Conservation (phyloP, 2,329 filamentous ascomycete species). For the Fonsecaea monophora region DNA sequence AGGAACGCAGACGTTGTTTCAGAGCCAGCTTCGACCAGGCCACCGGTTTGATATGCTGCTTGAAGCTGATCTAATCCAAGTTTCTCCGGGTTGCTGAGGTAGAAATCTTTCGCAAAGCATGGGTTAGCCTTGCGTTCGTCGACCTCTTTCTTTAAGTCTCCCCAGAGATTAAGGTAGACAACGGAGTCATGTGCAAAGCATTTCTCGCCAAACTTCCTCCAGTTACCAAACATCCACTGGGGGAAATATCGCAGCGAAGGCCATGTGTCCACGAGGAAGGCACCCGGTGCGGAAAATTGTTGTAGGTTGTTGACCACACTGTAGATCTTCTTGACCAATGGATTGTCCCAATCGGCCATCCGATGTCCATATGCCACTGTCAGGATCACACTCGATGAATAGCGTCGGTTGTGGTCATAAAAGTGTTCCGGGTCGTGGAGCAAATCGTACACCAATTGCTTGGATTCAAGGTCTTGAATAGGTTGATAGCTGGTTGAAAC, state of each 20-base stretch:
- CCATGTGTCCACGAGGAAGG: slow-evolving; percentile 54
- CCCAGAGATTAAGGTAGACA: slow-evolving; percentile 33
- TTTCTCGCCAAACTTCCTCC: slow-evolving; percentile 31
- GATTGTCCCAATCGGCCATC: slow-evolving; percentile 50
- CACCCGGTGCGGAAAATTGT: slow-evolving; percentile 54
- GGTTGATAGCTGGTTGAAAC: slow-evolving; percentile 55
- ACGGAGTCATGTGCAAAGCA: slow-evolving; percentile 30
- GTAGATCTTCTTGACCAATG: slow-evolving; percentile 56
- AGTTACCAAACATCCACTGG: slow-evolving; percentile 39
- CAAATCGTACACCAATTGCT: slow-evolving; percentile 53
- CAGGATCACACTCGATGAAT: slow-evolving; percentile 59
- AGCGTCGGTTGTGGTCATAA: slow-evolving; percentile 57
- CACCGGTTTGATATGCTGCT: slow-evolving; percentile 34
- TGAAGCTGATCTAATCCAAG: slow-evolving; percentile 30
- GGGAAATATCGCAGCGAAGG: slow-evolving; percentile 55
- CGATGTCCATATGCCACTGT: slow-evolving; percentile 60
- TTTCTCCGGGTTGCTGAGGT: slow-evolving; percentile 31
- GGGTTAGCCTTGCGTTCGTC: slow-evolving; percentile 26
- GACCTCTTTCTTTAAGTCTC: slow-evolving; percentile 32
- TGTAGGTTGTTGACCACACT: slow-evolving; percentile 57
- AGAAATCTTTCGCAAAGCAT: slow-evolving; percentile 36
- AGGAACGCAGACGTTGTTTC: slow-evolving; percentile 40
- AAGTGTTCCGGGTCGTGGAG: slow-evolving; percentile 50
- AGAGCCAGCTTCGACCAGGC: slow-evolving; percentile 40
- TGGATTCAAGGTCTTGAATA: slow-evolving; percentile 59